These are phyloP conservation scores for Chlorella sp. DNA, from an alignment of 139 green algal genomes.

Conservation along the genomic window DNA sequence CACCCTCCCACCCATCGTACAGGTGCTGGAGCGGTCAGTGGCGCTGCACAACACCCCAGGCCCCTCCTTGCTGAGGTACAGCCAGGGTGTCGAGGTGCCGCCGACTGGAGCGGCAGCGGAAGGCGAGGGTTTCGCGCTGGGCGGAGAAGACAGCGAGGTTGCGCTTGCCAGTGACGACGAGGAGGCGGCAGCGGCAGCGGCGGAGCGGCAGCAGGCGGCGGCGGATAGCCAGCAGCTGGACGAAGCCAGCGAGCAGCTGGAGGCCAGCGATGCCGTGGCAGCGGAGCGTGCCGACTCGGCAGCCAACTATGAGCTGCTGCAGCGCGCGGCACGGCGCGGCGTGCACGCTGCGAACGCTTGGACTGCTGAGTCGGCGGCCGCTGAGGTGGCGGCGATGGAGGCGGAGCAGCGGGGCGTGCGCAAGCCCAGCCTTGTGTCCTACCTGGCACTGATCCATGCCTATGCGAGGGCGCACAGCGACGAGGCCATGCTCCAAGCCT, in stretches of 20 bases:
- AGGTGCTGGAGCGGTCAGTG: constrained; percentile 26
- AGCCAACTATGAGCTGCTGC: too few species aligned
- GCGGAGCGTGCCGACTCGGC: too few species aligned
- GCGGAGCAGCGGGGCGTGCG: background rate
- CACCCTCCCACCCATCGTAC: background rate
- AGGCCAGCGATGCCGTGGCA: background rate
- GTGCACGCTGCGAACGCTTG: too few species aligned
- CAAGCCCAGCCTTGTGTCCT: background rate
- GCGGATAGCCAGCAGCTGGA: background rate
- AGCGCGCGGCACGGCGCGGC: too few species aligned
- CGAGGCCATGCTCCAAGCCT: background rate
- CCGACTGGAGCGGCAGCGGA: background rate
- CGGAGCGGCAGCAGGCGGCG: background rate
- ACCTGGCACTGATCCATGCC: constrained; percentile 33
- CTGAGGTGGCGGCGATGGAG: background rate
- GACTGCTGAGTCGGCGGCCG: background rate
- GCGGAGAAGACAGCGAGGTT: too few species aligned
- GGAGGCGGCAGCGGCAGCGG: background rate
- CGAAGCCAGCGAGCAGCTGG: background rate
- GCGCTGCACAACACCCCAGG: constrained; percentile 28
- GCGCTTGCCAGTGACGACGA: background rate
- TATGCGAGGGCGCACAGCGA: background rate
- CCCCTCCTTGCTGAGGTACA: background rate
- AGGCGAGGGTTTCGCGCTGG: background rate
- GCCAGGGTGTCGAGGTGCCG: background rate